These are phyloP conservation scores for Murraya paniculata DNA, from an alignment of 345 rosid species.

Conservation along the genomic window DNA sequence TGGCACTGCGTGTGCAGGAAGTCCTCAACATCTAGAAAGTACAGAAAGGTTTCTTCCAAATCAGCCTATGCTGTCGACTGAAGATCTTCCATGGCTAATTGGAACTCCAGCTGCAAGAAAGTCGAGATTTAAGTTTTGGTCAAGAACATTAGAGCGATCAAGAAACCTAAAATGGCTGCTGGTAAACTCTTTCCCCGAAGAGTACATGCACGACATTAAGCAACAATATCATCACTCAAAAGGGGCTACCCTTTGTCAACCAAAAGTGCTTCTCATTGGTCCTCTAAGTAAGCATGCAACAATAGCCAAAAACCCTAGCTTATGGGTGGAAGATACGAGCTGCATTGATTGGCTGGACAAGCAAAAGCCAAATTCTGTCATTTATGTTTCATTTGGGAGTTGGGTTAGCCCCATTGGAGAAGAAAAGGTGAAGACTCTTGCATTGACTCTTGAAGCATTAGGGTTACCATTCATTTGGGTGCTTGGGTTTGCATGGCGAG, in stretches of 20 bases:
- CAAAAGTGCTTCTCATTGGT: conserved; percentile 44
- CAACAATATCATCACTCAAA: background rate
- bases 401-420: conserved; percentile 83
- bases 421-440: conserved; percentile 43
- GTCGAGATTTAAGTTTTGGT: conserved; percentile 78
- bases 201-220: conserved; percentile 5
- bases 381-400: conserved; percentile 77
- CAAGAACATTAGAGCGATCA: conserved; percentile 46
- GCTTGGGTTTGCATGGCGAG: conserved; percentile 44
- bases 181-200: conserved; percentile 58
- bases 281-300: conserved; percentile 32
- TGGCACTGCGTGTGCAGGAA: conserved; percentile 32
- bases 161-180: conserved; percentile 56
- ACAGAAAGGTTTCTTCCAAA: conserved; percentile 22
- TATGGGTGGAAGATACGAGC: conserved; percentile 62
- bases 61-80: conserved; percentile 45
- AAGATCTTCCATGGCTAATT: conserved; percentile 81
- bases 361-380: conserved; percentile 47
- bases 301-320: conserved; percentile 40
- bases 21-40: conserved; percentile 36
- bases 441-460: conserved; percentile 47
- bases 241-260: background rate
- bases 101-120: conserved; percentile 52
- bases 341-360: conserved; percentile 64
- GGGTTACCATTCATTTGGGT: conserved; percentile 69